These are phyloP conservation scores for Yamadazyma aaseri DNA, from an alignment of 1,139 yeast species.

Conservation along the genomic window DNA sequence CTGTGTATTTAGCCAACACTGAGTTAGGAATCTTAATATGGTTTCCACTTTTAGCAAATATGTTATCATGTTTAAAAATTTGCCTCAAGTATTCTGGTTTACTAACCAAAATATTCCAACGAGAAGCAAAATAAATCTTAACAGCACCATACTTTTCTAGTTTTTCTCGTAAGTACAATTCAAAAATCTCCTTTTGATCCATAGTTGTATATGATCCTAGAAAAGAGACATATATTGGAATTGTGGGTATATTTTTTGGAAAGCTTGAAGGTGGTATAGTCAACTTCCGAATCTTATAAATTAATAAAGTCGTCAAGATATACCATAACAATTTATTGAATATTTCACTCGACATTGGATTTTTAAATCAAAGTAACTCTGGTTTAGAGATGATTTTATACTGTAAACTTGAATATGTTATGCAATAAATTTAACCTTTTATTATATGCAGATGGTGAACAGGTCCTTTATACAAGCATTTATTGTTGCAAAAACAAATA, in stretches of 20 bases:
- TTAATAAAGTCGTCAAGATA: background rate
- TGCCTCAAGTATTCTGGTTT: conserved; percentile 48
- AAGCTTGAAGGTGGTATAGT: conserved; percentile 32
- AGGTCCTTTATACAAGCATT: too few relatives aligned
- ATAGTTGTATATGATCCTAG: conserved; percentile 42
- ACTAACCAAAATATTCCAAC: conserved; percentile 60
- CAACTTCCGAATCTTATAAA: conserved; percentile 14
- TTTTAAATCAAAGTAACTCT: too few relatives aligned
- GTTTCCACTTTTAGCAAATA: conserved; percentile 60
- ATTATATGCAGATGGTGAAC: too few relatives aligned
- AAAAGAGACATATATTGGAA: conserved; percentile 61
- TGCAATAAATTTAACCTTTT: too few relatives aligned
- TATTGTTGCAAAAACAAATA: too few relatives aligned
- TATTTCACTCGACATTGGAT: too few relatives aligned
- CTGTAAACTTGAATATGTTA: too few relatives aligned
- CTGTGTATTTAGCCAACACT: conserved; percentile 55
- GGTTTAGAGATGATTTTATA: too few relatives aligned
- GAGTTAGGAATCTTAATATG: conserved; percentile 59
- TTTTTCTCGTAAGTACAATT: conserved; percentile 36
- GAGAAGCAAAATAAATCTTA: conserved; percentile 58
- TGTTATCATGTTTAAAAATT: conserved; percentile 48
- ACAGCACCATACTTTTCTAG: conserved; percentile 56
- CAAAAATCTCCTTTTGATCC: conserved; percentile 52
- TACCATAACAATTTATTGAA: background rate
- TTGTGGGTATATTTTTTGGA: conserved; percentile 52